These are phyloP conservation scores for Pleodorina starrii DNA, from an alignment of 139 green algal species.

Conservation along the genomic window DNA sequence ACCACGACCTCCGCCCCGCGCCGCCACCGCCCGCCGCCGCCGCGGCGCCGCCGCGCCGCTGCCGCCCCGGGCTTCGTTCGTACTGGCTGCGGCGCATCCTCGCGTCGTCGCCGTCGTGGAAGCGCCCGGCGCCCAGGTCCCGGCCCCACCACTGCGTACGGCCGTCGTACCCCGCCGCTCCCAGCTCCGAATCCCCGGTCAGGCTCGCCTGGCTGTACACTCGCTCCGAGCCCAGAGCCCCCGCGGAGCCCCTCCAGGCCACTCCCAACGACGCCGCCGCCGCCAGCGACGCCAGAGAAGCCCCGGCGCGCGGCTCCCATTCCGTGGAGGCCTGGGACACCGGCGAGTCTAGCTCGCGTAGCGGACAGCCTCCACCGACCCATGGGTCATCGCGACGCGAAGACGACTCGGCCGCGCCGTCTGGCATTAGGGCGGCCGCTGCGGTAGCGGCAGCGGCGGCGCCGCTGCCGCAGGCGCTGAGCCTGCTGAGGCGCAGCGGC, in stretches of 20 bases:
- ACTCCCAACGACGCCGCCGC: neutral
- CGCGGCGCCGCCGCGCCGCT: neutral
- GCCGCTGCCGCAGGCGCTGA: neutral
- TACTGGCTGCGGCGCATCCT: neutral
- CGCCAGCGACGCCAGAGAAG: neutral
- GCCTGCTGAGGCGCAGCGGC: neutral
- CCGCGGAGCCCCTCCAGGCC: no score
- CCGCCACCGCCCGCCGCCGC: neutral
- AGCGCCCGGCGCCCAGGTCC: neutral
- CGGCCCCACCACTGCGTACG: slow-evolving; percentile 13
- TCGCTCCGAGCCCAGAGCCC: no score
- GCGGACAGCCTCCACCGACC: neutral
- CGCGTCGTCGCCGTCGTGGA: neutral
- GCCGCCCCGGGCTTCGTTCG: neutral
- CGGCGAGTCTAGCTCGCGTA: neutral
- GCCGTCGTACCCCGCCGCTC: no score
- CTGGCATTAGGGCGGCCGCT: neutral
- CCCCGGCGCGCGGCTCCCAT: neutral
- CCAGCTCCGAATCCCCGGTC: no score
- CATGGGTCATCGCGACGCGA: neutral
- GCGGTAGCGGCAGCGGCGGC: neutral
- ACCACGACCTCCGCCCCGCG: no score
- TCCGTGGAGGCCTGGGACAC: slow-evolving; percentile 7
- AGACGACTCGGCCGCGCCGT: no score
- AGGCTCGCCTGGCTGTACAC: neutral